phyloP scores from a whole-genome alignment of 2,329 filamentous ascomycete species.

The Leptographium radiaticola region DNA sequence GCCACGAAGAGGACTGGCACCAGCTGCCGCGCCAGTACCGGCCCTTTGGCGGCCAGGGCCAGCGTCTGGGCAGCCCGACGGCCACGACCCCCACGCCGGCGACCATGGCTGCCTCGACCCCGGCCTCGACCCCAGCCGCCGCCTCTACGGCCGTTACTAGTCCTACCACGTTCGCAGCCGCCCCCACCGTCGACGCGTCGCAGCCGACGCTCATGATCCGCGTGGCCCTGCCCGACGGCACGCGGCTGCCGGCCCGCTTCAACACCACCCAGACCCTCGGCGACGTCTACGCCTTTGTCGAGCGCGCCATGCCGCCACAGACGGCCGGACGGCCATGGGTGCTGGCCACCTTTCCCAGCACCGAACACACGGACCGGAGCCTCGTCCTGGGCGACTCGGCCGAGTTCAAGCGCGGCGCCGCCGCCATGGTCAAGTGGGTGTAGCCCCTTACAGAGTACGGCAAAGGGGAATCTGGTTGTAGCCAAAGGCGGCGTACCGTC shows the following conservation, averaged over 20 bases:
- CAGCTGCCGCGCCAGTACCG: conserved; percentile 62
- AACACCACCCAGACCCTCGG: conserved; percentile 68
- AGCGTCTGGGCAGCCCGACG: conserved; percentile 64
- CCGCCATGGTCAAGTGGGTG: conserved; percentile 49
- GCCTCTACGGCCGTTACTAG: not conserved
- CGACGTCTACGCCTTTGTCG: conserved; percentile 65
- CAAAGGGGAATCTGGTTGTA: too few species aligned
- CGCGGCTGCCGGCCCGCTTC: conserved; percentile 65
- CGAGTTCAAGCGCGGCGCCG: conserved; percentile 54
- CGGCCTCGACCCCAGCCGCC: conserved; percentile 10
- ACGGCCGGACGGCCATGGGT: conserved; percentile 49
- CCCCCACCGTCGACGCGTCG: conserved; percentile 46
- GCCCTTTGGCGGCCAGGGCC: conserved; percentile 59
- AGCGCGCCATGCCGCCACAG: conserved; percentile 45
- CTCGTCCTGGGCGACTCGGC: conserved; percentile 44
- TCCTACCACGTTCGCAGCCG: too few species aligned
- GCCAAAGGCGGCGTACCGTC: too few species aligned
- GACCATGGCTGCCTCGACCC: conserved; percentile 11
- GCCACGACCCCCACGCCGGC: conserved; percentile 19
- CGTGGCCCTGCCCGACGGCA: conserved; percentile 67
- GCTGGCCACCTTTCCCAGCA: conserved; percentile 72
- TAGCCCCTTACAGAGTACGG: too few species aligned
- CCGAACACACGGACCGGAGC: conserved; percentile 59
- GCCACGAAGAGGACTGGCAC: conserved; percentile 62
- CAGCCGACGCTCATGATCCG: conserved; percentile 59